Percentiles rank a stretch among this genome's conserved stretches.
These are phyloP conservation scores for Aspergillus felis DNA, from an alignment of 2,329 filamentous ascomycete genomes.

Conservation along the genomic window DNA sequence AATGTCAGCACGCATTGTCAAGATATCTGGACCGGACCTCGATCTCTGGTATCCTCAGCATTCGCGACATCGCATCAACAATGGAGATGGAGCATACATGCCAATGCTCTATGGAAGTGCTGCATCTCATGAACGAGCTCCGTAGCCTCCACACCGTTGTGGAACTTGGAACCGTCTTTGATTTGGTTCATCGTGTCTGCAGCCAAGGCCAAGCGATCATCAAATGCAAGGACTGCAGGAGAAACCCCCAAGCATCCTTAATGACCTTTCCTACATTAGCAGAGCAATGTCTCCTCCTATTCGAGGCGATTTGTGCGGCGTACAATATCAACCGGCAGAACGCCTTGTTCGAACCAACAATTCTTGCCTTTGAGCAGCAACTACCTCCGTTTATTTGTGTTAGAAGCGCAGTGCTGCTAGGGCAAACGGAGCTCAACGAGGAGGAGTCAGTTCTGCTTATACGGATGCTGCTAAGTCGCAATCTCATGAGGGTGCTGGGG, in stretches of 20 bases:
- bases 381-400: conserved; percentile 23
- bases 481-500: conserved; percentile 18
- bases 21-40: background rate
- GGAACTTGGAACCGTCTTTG: conserved; percentile 22
- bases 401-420: conserved; percentile 22
- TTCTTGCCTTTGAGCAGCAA: conserved; percentile 20
- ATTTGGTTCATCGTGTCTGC: conserved; percentile 20
- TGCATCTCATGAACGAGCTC: conserved; percentile 22
- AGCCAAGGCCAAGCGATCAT: conserved; percentile 18
- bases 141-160: conserved; percentile 23
- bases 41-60: background rate
- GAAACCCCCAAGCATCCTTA: conserved; percentile 16
- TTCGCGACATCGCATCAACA: background rate
- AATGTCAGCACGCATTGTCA: conserved; percentile 1
- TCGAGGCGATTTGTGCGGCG: conserved; percentile 24
- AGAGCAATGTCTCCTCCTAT: conserved; percentile 29
- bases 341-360: conserved; percentile 19
- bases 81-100: conserved; percentile 18
- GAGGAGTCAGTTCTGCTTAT: conserved; percentile 20
- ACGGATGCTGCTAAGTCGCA: conserved; percentile 19
- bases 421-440: conserved; percentile 25
- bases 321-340: conserved; percentile 22
- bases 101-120: conserved; percentile 19
- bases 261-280: conserved; percentile 40
- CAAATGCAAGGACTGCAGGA: conserved; percentile 20